phyloP scores from a whole-genome alignment of 2,329 filamentous ascomycete genomes.

The Hypoxylon rubiginosum region DNA sequence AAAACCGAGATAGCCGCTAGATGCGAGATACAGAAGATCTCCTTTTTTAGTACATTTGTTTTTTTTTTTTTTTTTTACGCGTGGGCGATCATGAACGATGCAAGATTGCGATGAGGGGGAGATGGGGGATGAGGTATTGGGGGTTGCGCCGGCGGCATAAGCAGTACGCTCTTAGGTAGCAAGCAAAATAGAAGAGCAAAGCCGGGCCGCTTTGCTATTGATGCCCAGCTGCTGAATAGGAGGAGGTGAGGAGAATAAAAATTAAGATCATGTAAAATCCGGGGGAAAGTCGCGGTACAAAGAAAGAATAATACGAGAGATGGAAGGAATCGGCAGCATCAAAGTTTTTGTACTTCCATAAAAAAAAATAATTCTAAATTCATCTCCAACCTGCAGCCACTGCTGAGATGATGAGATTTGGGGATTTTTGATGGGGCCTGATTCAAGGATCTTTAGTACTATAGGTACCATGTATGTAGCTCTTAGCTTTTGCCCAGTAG shows the following conservation, averaged over 20 bases:
- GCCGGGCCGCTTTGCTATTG: conserved; percentile 28
- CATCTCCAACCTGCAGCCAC: conserved; percentile 23
- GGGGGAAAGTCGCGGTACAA: conserved; percentile 31
- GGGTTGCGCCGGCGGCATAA: conserved; percentile 24
- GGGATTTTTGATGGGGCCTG: conserved; percentile 31
- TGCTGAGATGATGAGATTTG: conserved; percentile 40
- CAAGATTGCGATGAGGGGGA: conserved; percentile 1
- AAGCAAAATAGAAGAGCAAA: conserved; percentile 25
- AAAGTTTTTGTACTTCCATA: conserved; percentile 40
- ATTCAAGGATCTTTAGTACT: conserved; percentile 23
- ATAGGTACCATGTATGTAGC: neutral
- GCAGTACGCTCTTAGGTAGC: conserved; percentile 25
- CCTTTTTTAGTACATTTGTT: conserved; percentile 33
- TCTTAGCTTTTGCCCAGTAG: conserved; percentile 2
- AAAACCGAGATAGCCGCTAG: conserved; percentile 40
- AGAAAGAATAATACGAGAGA: conserved; percentile 16
- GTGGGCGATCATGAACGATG: conserved; percentile 15
- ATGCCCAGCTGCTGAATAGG: conserved; percentile 29
- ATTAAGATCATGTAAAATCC: conserved; percentile 6
- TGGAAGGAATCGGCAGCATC: conserved; percentile 36
- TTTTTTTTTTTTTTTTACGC: conserved; percentile 37
- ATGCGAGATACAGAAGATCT: conserved; percentile 32
- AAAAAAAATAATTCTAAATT: conserved; percentile 20
- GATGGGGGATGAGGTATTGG: conserved; percentile 26
- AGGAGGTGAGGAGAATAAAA: conserved; percentile 14